Evolutionary conservation across 352 stramenopile genomes (phyloP).

Genomic region (Halophytophthora batemanensis): DNA sequence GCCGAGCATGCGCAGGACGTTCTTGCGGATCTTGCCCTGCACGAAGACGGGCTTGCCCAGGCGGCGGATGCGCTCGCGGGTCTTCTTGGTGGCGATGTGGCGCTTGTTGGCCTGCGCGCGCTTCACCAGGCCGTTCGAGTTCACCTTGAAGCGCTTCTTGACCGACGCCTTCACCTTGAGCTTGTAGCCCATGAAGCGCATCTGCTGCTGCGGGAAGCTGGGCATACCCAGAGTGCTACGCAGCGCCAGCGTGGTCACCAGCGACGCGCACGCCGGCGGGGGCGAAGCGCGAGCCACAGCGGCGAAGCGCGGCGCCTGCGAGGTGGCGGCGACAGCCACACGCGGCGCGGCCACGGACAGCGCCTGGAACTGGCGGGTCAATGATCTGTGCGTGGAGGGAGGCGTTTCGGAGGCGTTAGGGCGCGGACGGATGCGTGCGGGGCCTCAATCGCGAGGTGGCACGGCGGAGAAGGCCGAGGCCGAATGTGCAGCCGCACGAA

Average conservation of each 20-base stretch:
- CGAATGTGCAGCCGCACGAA: neutral
- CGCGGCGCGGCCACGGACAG: conserved; percentile 35
- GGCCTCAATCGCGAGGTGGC: conserved; percentile 11
- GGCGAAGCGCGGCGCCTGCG: conserved; percentile 24
- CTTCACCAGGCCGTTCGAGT: conserved; percentile 78
- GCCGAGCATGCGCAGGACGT: conserved; percentile 70
- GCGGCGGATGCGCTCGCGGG: conserved; percentile 67
- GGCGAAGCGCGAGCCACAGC: conserved; percentile 9
- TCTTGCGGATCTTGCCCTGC: conserved; percentile 78
- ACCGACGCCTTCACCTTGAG: conserved; percentile 80
- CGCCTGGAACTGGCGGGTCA: conserved; percentile 52
- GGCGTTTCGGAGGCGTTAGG: neutral
- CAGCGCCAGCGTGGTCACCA: conserved; percentile 20
- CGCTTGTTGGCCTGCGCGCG: conserved; percentile 78
- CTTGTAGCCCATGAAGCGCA: conserved; percentile 76
- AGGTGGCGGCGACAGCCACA: conserved; percentile 8
- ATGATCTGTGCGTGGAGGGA: conserved; percentile 27
- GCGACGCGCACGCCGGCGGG: conserved; percentile 4
- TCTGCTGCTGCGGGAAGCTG: conserved; percentile 42
- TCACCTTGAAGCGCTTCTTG: conserved; percentile 86
- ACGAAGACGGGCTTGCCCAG: conserved; percentile 73
- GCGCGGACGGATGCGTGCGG: neutral
- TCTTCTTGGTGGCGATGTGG: conserved; percentile 86
- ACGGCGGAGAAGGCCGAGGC: neutral
- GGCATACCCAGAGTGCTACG: conserved; percentile 10